A percentile compares a stretch with the other conserved stretches of the same genome.
Evolutionary conservation across 208 protist species (phyloP).

Genomic region (Entamoeba invadens): DNA sequence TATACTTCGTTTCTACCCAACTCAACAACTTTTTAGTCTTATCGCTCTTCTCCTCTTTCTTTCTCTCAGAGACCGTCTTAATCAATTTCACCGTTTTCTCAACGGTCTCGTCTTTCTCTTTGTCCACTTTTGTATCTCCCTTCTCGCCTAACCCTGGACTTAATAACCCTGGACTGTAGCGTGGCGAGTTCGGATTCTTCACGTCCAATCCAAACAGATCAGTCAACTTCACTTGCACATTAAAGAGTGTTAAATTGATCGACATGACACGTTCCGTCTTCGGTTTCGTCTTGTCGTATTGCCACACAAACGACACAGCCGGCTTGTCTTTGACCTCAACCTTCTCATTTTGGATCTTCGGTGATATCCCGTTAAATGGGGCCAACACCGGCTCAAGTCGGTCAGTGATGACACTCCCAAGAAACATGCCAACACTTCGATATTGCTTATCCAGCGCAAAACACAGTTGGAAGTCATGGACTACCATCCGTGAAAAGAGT

Average conservation of each 20-base stretch:
- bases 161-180: too few species aligned
- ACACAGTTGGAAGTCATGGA: not conserved
- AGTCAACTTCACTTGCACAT: not conserved
- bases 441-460: not conserved
- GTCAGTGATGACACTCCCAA: not conserved
- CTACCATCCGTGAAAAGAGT: not conserved
- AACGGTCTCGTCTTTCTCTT: not conserved
- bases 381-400: not conserved
- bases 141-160: too few species aligned
- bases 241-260: not conserved
- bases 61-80: not conserved
- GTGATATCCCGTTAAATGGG: not conserved
- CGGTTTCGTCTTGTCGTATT: not conserved
- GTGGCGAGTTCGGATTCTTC: too few species aligned
- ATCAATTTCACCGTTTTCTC: not conserved
- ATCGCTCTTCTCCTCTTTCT: not conserved
- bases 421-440: not conserved
- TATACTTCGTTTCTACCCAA: not conserved
- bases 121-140: too few species aligned
- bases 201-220: not conserved
- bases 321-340: not conserved
- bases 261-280: not conserved
- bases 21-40: not conserved
- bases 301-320: not conserved
- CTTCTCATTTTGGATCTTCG: not conserved